phyloP scores from a whole-genome alignment of 495 filamentous ascomycete species.

The Neurospora pannonica region DNA sequence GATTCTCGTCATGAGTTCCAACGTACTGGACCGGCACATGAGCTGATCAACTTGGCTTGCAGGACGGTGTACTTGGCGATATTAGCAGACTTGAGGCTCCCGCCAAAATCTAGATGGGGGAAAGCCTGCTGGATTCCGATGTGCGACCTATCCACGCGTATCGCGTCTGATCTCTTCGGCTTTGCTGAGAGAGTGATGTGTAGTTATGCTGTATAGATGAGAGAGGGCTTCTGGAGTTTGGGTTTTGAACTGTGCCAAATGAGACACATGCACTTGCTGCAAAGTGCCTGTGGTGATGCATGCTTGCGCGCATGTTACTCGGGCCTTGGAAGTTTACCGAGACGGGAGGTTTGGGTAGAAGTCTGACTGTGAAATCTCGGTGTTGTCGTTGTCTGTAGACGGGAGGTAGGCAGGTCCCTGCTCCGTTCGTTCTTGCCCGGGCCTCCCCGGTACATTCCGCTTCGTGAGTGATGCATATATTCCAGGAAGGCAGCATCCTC shows the following conservation, averaged over 20 bases:
- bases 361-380: not conserved
- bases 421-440: not conserved
- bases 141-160: not conserved
- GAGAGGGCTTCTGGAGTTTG: not conserved
- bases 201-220: not conserved
- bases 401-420: not conserved
- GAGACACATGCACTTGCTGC: not conserved
- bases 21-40: not conserved
- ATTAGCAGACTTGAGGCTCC: not conserved
- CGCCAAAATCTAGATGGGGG: not conserved
- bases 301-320: not conserved
- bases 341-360: not conserved
- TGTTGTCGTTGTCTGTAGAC: not conserved
- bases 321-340: not conserved
- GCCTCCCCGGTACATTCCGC: not conserved
- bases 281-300: not conserved
- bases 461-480: not conserved
- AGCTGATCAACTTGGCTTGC: not conserved
- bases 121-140: not conserved
- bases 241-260: not conserved
- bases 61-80: not conserved
- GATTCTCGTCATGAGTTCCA: not conserved
- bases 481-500: not conserved
- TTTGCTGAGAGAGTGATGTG: not conserved
- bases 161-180: not conserved